Conservation (phyloP, 1,139 yeast species). For the Kazachstania sp. region DNA sequence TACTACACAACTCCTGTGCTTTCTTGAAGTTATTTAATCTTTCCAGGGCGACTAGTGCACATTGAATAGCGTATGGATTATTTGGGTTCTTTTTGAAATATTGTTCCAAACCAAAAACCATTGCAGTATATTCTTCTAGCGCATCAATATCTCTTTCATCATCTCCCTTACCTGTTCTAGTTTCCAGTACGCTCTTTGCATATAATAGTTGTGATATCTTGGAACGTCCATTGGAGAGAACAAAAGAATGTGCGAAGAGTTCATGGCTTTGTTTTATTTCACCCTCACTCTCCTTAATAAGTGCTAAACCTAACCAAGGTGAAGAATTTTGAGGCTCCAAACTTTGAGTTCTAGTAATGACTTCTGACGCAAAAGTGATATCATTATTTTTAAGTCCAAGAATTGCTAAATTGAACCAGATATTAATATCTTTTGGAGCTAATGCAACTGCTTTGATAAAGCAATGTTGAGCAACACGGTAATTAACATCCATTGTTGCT, state of each 20-base stretch:
- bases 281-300: constrained; percentile 55
- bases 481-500: constrained; percentile 50
- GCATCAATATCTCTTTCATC: constrained; percentile 49
- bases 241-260: constrained; percentile 68
- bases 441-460: constrained; percentile 72
- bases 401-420: constrained; percentile 80
- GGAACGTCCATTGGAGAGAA: constrained; percentile 64
- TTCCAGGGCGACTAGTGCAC: constrained; percentile 57
- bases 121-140: constrained; percentile 58
- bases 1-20: constrained; percentile 44
- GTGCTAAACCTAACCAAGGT: constrained; percentile 88
- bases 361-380: constrained; percentile 59
- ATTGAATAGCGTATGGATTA: constrained; percentile 52
- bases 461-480: constrained; percentile 83
- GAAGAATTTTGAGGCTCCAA: constrained; percentile 66
- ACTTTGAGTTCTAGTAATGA: constrained; percentile 69
- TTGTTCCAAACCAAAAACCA: constrained; percentile 63
- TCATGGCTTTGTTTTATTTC: constrained; percentile 43
- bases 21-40: constrained; percentile 53
- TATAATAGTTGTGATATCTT: constrained; percentile 67
- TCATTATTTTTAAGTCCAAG: constrained; percentile 66
- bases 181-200: constrained; percentile 47
- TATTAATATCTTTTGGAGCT: constrained; percentile 55
- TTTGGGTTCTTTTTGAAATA: constrained; percentile 61
- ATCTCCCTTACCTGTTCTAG: constrained; percentile 35